phyloP scores from a whole-genome alignment of 257 asterid genomes.

The Ophiorrhiza pumila region DNA sequence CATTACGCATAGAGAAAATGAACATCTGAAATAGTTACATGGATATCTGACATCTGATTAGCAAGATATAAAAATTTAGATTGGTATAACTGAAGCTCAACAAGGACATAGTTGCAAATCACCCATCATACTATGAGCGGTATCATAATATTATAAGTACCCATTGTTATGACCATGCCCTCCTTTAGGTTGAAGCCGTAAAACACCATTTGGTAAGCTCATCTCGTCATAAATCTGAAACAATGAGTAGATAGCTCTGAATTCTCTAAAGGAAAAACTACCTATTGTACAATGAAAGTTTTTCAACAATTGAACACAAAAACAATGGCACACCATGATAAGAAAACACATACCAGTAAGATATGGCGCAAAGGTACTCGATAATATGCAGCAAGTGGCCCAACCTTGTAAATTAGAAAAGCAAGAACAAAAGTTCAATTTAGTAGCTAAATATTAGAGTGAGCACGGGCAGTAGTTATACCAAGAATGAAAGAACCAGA shows the following conservation, averaged over 20 bases:
- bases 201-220: constrained; percentile 91
- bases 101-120: not conserved
- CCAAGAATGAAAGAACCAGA: not conserved
- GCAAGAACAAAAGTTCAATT: not conserved
- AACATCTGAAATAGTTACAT: not conserved
- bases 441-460: not conserved
- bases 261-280: constrained; percentile 2
- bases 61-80: not conserved
- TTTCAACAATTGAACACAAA: not conserved
- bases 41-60: not conserved
- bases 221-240: constrained; percentile 86
- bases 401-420: constrained; percentile 50
- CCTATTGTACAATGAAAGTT: not conserved
- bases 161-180: constrained; percentile 98
- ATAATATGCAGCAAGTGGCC: constrained; percentile 94
- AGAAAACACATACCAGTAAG: constrained; percentile 56
- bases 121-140: no score
- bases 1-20: not conserved
- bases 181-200: constrained; percentile 94
- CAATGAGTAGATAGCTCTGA: not conserved
- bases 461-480: not conserved
- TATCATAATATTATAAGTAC: constrained; percentile 35
- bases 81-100: not conserved
- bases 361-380: constrained; percentile 96
- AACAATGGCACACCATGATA: not conserved